A percentile compares a stretch with the other conserved stretches of the same genome.
phyloP scores from a whole-genome alignment of 331 rosid genomes.

The Telfairia occidentalis region DNA sequence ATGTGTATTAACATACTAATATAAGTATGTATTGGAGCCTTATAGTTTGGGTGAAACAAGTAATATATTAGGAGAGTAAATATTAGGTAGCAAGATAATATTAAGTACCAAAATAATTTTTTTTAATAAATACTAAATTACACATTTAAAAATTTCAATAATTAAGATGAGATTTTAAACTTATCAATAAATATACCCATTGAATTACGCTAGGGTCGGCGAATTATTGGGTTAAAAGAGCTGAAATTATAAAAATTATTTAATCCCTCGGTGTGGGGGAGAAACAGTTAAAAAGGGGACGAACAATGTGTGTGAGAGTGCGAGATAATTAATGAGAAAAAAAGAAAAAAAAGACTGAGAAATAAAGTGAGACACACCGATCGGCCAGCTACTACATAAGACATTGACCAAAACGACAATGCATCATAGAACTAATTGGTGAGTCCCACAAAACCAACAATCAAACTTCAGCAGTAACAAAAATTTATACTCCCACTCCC shows the following conservation, averaged over 20 bases:
- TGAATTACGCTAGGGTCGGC: too few species aligned
- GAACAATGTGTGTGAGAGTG: not conserved
- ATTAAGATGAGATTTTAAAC: too few species aligned
- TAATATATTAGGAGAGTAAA: too few species aligned
- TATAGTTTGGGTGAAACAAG: too few species aligned
- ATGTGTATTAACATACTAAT: too few species aligned
- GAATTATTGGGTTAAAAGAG: not conserved
- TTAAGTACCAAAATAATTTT: too few species aligned
- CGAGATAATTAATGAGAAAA: not conserved
- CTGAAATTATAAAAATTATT: not conserved
- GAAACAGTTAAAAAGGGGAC: not conserved
- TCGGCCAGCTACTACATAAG: constrained; percentile 3
- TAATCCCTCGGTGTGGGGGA: not conserved
- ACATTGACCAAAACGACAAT: constrained; percentile 12
- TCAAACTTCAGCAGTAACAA: not conserved
- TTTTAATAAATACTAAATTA: too few species aligned
- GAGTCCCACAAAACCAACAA: not conserved
- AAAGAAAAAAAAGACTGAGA: not conserved
- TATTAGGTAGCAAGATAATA: too few species aligned
- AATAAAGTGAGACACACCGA: not conserved
- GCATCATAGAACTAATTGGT: not conserved
- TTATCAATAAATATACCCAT: too few species aligned
- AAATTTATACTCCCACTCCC: not conserved
- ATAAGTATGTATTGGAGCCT: too few species aligned
- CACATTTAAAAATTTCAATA: too few species aligned